These are phyloP conservation scores for Sclerotinia minor DNA, from an alignment of 2,329 filamentous ascomycete genomes.

Conservation along the genomic window DNA sequence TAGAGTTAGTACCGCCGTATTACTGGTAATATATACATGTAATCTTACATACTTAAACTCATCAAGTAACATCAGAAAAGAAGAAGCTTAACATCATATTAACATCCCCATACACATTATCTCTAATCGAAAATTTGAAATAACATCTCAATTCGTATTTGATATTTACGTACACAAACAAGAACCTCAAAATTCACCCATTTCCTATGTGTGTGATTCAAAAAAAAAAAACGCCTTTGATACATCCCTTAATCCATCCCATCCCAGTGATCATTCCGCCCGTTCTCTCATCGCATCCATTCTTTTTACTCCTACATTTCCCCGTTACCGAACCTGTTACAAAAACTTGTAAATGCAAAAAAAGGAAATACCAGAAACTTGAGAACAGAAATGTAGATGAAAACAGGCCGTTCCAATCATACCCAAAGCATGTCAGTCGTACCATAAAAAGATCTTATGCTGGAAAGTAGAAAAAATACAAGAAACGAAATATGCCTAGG, in stretches of 20 bases:
- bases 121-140: neutral
- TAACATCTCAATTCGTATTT: conserved; percentile 1
- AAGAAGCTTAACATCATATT: neutral
- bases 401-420: conserved; percentile 20
- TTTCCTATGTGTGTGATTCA: conserved; percentile 12
- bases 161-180: conserved; percentile 17
- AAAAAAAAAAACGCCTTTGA: conserved; percentile 7
- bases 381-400: conserved; percentile 1
- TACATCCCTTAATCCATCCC: conserved; percentile 7
- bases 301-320: conserved; percentile 17
- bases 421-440: conserved; percentile 14
- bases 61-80: too few relatives aligned
- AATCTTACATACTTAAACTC: too few relatives aligned
- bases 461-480: conserved; percentile 18
- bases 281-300: conserved; percentile 11
- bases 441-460: conserved; percentile 23
- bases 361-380: neutral
- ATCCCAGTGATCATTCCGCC: conserved; percentile 9
- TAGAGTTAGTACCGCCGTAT: too few relatives aligned
- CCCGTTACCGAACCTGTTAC: neutral
- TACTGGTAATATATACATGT: too few relatives aligned
- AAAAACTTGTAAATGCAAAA: conserved; percentile 14
- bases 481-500: conserved; percentile 16
- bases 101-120: neutral
- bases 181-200: conserved; percentile 3